Conservation (phyloP, 352 stramenopile genomes). For the Phytophthora meadii region DNA sequence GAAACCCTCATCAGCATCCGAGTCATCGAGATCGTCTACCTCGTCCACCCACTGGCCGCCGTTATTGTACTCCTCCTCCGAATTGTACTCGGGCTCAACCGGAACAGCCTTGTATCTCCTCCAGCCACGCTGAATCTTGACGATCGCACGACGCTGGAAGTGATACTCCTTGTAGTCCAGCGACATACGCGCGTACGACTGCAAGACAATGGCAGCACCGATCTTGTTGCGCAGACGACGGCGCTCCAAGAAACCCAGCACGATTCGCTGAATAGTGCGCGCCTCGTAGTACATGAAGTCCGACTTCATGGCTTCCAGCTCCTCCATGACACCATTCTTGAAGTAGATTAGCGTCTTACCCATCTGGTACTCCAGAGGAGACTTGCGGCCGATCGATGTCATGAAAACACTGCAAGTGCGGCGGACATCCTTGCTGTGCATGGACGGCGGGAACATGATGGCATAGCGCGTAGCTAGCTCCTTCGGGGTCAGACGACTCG, state of each 20-base stretch:
- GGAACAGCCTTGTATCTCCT: constrained; percentile 54
- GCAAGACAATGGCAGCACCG: constrained; percentile 71
- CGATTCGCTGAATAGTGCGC: constrained; percentile 86
- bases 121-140: constrained; percentile 80
- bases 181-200: constrained; percentile 83
- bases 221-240: constrained; percentile 73
- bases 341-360: constrained; percentile 97
- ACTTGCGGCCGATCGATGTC: constrained; percentile 81
- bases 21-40: constrained; percentile 47
- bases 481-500: constrained; percentile 89
- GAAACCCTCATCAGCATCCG: constrained; percentile 63
- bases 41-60: constrained; percentile 61
- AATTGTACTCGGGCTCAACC: constrained; percentile 40
- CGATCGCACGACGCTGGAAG: constrained; percentile 70
- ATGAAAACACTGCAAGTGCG: constrained; percentile 86
- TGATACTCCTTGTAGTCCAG: constrained; percentile 79
- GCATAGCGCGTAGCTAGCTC: constrained; percentile 86
- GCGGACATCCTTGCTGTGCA: constrained; percentile 81
- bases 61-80: constrained; percentile 49
- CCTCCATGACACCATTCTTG: constrained; percentile 95
- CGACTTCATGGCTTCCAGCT: constrained; percentile 93
- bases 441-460: constrained; percentile 91
- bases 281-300: constrained; percentile 92
- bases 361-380: constrained; percentile 90
- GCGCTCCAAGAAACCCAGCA: constrained; percentile 82